Evolutionary conservation across 345 rosid genomes (phyloP).

Genomic region (Gossypium sturtianum): DNA sequence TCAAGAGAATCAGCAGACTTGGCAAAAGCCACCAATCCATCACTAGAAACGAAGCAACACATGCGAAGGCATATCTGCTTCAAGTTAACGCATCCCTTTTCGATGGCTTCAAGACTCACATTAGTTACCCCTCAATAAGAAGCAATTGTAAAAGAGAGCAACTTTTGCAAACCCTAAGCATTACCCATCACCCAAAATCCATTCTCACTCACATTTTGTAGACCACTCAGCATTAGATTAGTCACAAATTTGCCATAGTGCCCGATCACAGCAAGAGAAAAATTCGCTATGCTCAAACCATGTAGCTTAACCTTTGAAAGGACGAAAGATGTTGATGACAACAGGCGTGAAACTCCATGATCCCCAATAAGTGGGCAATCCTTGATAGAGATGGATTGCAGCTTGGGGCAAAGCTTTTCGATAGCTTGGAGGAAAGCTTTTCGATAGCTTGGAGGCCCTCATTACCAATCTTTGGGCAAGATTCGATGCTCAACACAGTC

Average conservation of each 20-base stretch:
- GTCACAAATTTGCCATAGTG: conserved; percentile 56
- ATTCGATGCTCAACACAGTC: conserved; percentile 46
- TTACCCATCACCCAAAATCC: conserved; percentile 89
- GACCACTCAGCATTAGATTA: conserved; percentile 39
- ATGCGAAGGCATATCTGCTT: conserved; percentile 59
- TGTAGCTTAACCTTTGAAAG: conserved; percentile 59
- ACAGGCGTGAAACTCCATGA: conserved; percentile 54
- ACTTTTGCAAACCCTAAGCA: conserved; percentile 51
- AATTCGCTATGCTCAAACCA: conserved; percentile 59
- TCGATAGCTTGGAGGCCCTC: conserved; percentile 60
- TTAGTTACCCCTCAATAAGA: conserved; percentile 61
- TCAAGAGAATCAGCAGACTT: conserved; percentile 53
- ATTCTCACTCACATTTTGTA: conserved; percentile 51
- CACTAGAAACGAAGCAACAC: conserved; percentile 52
- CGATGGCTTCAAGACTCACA: conserved; percentile 53
- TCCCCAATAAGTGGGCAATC: conserved; percentile 71
- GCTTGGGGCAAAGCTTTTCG: conserved; percentile 44
- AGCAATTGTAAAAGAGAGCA: conserved; percentile 39
- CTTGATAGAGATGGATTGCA: conserved; percentile 52
- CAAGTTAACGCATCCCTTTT: conserved; percentile 43
- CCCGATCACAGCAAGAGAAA: conserved; percentile 68
- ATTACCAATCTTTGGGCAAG: conserved; percentile 51
- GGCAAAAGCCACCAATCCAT: conserved; percentile 48
- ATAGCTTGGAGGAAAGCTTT: conserved; percentile 48
- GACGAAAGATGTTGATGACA: conserved; percentile 39